These are phyloP conservation scores for Pseudohalonectria lignicola DNA, from an alignment of 2,329 filamentous ascomycete species.

Conservation along the genomic window DNA sequence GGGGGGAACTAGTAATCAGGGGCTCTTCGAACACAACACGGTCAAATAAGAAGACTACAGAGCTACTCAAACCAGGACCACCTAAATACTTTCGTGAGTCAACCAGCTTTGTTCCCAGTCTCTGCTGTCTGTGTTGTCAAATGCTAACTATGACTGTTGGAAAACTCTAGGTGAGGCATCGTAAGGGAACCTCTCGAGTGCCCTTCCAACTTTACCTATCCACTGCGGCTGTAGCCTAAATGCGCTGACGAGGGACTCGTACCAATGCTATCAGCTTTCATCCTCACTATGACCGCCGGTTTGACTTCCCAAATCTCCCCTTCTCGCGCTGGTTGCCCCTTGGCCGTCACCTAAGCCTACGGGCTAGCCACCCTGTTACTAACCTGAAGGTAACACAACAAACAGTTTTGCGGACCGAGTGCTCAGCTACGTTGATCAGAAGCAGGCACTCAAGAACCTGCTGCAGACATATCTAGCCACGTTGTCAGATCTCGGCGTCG, in stretches of 20 bases:
- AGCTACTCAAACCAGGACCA: no score
- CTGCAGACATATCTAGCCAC: conserved; percentile 63
- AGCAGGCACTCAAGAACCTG: conserved; percentile 51
- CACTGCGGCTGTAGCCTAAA: no score
- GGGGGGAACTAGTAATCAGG: no score
- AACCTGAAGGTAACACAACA: no score
- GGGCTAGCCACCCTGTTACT: no score
- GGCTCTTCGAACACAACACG: no score
- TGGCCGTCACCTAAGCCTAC: no score
- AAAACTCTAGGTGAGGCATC: not conserved
- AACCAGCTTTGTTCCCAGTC: not conserved
- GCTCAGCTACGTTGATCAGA: conserved; percentile 44
- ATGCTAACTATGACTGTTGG: not conserved
- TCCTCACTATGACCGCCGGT: conserved; percentile 25
- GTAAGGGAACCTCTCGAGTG: no score
- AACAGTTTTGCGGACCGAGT: conserved; percentile 24
- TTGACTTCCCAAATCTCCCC: conserved; percentile 2
- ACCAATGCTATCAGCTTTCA: no score
- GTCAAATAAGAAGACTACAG: no score
- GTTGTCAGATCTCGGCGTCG: conserved; percentile 52
- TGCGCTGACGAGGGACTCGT: no score
- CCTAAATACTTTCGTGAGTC: not conserved
- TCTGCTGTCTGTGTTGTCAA: not conserved
- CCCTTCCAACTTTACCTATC: no score
- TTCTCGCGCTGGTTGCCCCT: conserved; percentile 1